Percentiles rank a stretch among this genome's conserved stretches.
These are phyloP conservation scores for Trichoderma sp. DNA, from an alignment of 2,329 filamentous ascomycete genomes.

Conservation along the genomic window DNA sequence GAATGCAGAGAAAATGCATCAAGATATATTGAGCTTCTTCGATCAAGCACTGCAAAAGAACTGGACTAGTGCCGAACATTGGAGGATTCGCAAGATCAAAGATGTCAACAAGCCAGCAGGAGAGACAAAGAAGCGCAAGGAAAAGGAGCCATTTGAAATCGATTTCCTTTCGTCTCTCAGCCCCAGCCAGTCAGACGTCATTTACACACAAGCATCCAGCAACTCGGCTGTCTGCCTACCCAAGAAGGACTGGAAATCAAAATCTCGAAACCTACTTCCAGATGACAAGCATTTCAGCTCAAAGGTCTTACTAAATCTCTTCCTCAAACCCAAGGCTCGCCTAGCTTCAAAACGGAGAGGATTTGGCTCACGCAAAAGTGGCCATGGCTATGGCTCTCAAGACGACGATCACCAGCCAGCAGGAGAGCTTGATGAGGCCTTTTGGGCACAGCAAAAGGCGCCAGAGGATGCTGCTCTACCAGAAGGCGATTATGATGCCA, in stretches of 20 bases:
- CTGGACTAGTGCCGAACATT: conserved; percentile 97
- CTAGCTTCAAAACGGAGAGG: conserved; percentile 66
- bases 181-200: conserved; percentile 67
- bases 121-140: conserved; percentile 71
- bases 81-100: conserved; percentile 95
- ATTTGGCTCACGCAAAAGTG: conserved; percentile 43
- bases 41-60: conserved; percentile 96
- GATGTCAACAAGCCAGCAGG: conserved; percentile 66
- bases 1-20: conserved; percentile 71
- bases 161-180: conserved; percentile 81
- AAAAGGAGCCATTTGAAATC: conserved; percentile 95
- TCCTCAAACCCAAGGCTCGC: conserved; percentile 90
- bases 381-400: conserved; percentile 45
- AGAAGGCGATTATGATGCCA: conserved; percentile 86
- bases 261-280: conserved; percentile 86
- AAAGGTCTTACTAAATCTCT: conserved; percentile 81
- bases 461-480: conserved; percentile 60
- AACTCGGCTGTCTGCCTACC: conserved; percentile 82
- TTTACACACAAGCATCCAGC: conserved; percentile 79
- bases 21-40: conserved; percentile 97
- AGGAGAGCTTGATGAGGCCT: conserved; percentile 89
- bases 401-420: conserved; percentile 59
- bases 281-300: conserved; percentile 99
- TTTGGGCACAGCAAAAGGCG: conserved; percentile 79
- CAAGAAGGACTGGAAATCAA: conserved; percentile 94